A percentile compares a stretch with the other conserved stretches of the same genome.
These are phyloP conservation scores for Globisporangium recalcitrans DNA, from an alignment of 352 stramenopile species.

Conservation along the genomic window DNA sequence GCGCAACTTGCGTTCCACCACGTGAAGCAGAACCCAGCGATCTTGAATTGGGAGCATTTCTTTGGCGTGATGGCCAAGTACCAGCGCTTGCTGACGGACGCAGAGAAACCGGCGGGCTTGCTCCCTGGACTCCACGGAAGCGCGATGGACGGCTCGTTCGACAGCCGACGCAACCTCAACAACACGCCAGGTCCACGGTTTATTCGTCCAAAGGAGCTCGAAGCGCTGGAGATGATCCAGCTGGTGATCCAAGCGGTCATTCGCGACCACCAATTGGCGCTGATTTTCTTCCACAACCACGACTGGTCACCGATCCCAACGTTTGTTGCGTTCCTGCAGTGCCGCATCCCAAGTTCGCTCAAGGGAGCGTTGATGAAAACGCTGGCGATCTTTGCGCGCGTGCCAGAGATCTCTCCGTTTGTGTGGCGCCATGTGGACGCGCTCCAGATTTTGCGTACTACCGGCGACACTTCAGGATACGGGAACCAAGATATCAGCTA, in stretches of 20 bases:
- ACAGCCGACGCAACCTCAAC: conserved; percentile 12
- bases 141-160: conserved; percentile 14
- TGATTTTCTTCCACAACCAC: conserved; percentile 86
- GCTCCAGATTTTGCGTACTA: conserved; percentile 79
- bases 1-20: conserved; percentile 79
- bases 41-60: conserved; percentile 82
- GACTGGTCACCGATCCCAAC: conserved; percentile 79
- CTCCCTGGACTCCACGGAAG: conserved; percentile 20
- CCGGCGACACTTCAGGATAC: conserved; percentile 50
- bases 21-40: conserved; percentile 77
- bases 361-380: conserved; percentile 87
- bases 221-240: conserved; percentile 79
- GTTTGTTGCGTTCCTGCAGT: conserved; percentile 81
- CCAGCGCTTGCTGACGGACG: conserved; percentile 67
- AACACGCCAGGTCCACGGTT: conserved; percentile 48
- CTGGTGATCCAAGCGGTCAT: conserved; percentile 76
- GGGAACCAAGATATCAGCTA: conserved; percentile 76
- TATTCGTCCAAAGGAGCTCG: conserved; percentile 77
- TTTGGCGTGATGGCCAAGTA: conserved; percentile 85
- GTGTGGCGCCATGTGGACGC: conserved; percentile 83
- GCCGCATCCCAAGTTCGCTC: conserved; percentile 73
- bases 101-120: conserved; percentile 46
- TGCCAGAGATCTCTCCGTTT: conserved; percentile 74
- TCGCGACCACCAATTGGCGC: conserved; percentile 57
- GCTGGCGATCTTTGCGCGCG: conserved; percentile 63